phyloP scores from a whole-genome alignment of 495 filamentous ascomycete genomes.

The Penicillium atrosanguineum region DNA sequence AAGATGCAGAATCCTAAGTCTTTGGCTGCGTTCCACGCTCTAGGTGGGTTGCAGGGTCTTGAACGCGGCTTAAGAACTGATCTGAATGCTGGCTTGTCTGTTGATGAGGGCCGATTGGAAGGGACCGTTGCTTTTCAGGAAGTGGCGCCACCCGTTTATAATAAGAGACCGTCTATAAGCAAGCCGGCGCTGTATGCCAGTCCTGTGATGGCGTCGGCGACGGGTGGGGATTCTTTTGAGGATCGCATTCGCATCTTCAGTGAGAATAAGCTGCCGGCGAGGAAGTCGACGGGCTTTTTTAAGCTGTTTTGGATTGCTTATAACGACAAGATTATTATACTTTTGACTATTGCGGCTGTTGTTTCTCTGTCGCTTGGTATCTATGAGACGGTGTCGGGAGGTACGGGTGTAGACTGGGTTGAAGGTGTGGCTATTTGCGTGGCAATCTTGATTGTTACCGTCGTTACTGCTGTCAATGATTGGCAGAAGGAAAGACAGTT shows the following conservation, averaged over 20 bases:
- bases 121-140: constrained; percentile 60
- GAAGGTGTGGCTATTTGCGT: constrained; percentile 78
- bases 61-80: constrained; percentile 68
- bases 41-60: constrained; percentile 66
- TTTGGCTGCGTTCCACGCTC: constrained; percentile 62
- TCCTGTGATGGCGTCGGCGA: constrained; percentile 6
- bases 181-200: constrained; percentile 8
- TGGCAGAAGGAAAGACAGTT: constrained; percentile 81
- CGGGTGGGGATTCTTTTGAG: constrained; percentile 42
- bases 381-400: constrained; percentile 56
- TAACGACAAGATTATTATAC: constrained; percentile 80
- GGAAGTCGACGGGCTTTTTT: constrained; percentile 70
- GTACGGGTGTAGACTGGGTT: constrained; percentile 66
- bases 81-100: constrained; percentile 60
- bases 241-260: constrained; percentile 70
- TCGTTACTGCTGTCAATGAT: constrained; percentile 73
- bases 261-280: constrained; percentile 70
- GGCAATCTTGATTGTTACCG: constrained; percentile 72
- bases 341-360: constrained; percentile 69
- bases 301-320: constrained; percentile 81
- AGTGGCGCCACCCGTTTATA: constrained; percentile 39
- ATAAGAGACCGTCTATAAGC: constrained; percentile 11
- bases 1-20: constrained; percentile 77
- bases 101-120: constrained; percentile 59
- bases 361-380: constrained; percentile 71